Base-by-base conservation (phyloP, 345 rosid genomes). In the Fremontodendron californicum region DNA sequence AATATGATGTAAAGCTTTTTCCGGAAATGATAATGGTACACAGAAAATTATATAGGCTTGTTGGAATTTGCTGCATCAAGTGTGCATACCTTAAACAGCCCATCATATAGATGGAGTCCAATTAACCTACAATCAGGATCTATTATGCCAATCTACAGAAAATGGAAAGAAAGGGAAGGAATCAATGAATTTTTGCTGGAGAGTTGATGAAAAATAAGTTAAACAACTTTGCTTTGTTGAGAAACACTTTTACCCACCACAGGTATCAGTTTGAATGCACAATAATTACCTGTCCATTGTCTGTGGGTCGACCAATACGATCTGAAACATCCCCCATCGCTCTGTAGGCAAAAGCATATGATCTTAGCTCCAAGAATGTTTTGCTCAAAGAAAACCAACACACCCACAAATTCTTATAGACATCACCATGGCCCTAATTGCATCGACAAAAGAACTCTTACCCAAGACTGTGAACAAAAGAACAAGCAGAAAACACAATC, bases 281-380 rank as follows among this genome's bases (percentile, higher is more conserved):
- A 78, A 65, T 27, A 46, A 48, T 82, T 90, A 95, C 99, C 94
- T 96, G 97, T 40, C 97, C 97, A 86, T 90, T 92, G 82, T 96
- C 98, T 49, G 98, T 90, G 9, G 94, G 96, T 75, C 93, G 91
- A 75, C 97, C 92, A 72, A 92, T 92, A 46, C 92, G 90, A 77
- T 96, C 98, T n/a, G 97, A 92, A 52, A 93, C 97, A 90, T 93
- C 98, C 70, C 98, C 96, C 97, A 92, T 96, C 48, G 96, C 97
- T 76, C 94, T 94, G 76, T 76, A 88, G 12, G 73, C 23, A 69
- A 77, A 5, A n/a, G 31, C 4, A 74, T 27, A 51, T 62, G 37
- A 19, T 68, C 13, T 74, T 74, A 74, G 57, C 46, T 63, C 31
- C 48, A 48, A 21, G 62, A 48, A 63, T 12, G 52, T 51, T 51